These are phyloP conservation scores for Epichloe scottii DNA, from an alignment of 2,329 filamentous ascomycete genomes.

Conservation along the genomic window DNA sequence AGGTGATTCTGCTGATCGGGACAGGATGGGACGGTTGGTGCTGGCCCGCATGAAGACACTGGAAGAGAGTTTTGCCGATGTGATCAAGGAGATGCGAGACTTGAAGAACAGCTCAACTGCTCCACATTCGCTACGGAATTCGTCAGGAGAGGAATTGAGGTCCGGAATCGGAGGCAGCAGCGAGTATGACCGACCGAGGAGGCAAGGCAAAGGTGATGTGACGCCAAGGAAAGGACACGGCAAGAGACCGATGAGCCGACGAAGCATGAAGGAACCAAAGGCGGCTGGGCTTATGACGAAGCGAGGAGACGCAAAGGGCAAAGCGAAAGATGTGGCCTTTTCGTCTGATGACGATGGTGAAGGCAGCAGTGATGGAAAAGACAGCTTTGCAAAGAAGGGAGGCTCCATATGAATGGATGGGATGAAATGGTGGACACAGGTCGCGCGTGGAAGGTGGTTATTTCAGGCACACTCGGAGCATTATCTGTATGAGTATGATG, in stretches of 20 bases:
- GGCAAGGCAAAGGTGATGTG: constrained; percentile 14
- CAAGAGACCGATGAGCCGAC: constrained; percentile 25
- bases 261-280: constrained; percentile 30
- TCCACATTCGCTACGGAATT: constrained; percentile 38
- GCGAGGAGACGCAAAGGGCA: constrained; percentile 27
- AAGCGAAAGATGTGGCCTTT: constrained; percentile 33
- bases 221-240: constrained; percentile 16
- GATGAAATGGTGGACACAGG: not conserved
- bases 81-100: constrained; percentile 68
- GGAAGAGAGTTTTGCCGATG: constrained; percentile 79
- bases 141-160: constrained; percentile 30
- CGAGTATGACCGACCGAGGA: constrained; percentile 18
- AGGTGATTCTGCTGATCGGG: constrained; percentile 33
- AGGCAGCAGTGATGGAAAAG: constrained; percentile 19
- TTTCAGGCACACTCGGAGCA: not conserved
- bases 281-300: constrained; percentile 14
- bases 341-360: constrained; percentile 26
- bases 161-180: constrained; percentile 21
- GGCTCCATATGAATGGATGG: constrained; percentile 27
- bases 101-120: constrained; percentile 36
- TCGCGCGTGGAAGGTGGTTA: not conserved
- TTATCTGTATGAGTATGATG: not conserved
- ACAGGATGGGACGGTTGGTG: constrained; percentile 69
- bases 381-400: constrained; percentile 12
- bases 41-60: constrained; percentile 85